Conservation (phyloP, 257 asterid species). For the Solanum sitiens region DNA sequence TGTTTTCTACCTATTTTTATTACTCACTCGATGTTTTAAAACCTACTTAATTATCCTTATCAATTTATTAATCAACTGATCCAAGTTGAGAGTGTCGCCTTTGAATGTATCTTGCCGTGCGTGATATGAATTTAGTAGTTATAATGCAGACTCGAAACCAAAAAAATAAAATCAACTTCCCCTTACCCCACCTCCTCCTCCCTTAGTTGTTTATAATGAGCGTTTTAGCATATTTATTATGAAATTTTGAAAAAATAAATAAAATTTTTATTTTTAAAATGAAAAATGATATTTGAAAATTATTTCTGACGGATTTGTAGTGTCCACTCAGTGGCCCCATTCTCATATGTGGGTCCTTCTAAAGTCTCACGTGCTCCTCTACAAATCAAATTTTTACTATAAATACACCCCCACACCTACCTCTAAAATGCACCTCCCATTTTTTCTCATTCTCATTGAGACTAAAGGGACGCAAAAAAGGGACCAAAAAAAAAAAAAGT, state of each 20-base stretch:
- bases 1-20: not conserved
- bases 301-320: not conserved
- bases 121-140: no score
- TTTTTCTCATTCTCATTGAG: not conserved
- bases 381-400: slow-evolving; percentile 5
- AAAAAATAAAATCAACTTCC: no score
- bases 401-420: not conserved
- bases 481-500: not conserved
- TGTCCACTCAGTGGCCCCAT: slow-evolving; percentile 5
- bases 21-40: not conserved
- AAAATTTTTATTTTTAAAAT: no score
- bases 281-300: no score
- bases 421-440: not conserved
- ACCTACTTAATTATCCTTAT: not conserved
- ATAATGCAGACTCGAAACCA: no score
- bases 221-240: no score
- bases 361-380: slow-evolving; percentile 5
- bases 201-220: no score
- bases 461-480: not conserved
- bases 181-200: no score
- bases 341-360: not conserved
- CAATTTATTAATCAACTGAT: not conserved
- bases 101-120: fast-evolving
- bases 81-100: no score
- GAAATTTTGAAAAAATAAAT: no score